Evolutionary conservation across 768 basidiomycete species (phyloP), one percentile per base, ranked within the genome.

Genomic region (Serendipita sp.): DNA sequence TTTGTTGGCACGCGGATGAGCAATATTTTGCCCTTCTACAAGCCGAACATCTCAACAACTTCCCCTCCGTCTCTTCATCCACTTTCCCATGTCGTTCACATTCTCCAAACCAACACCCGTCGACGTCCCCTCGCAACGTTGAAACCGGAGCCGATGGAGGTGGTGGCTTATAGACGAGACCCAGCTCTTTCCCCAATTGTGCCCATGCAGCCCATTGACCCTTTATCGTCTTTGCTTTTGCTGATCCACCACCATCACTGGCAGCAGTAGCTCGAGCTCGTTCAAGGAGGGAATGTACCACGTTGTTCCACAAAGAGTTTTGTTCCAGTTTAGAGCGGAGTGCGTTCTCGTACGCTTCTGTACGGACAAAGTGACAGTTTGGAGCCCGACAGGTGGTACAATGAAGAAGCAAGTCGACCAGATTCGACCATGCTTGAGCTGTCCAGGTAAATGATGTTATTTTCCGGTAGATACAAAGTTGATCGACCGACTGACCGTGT

Each of bases 321-420:
- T 24, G 35, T 28, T 60, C 56, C 10, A 60, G 56, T 38, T 24
- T n/a, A 8, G 24, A n/a, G 8, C 56, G 56, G 8, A 60, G 56
- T 4, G 56, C 56, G n/a, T 30, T 10, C 24, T 11, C 35, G 56
- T 60, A 60, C 34, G 56, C 56, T 10, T 60, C 56, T 5, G 56
- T 60, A 8, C 56, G 56, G 16, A 60, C 56, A n/a, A 24, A 60
- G 35, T 60, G 56, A n/a, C 56, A 60, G 35, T 60, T 60, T 24
- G 56, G 35, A 24, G 56, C 56, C 16, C 16, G 24, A 37, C 56
- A 60, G 24, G 56, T 60, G 4, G 56, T 60, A 60, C 56, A 60
- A 32, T 60, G 56, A 24, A 60, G 16, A n/a, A 60, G 35, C 24
- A 60, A 35, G 24, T 60, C 56, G 56, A 60, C 28, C 16, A 60